These are phyloP conservation scores for Penicillium robsamsonii DNA, from an alignment of 495 filamentous ascomycete genomes.

Conservation along the genomic window DNA sequence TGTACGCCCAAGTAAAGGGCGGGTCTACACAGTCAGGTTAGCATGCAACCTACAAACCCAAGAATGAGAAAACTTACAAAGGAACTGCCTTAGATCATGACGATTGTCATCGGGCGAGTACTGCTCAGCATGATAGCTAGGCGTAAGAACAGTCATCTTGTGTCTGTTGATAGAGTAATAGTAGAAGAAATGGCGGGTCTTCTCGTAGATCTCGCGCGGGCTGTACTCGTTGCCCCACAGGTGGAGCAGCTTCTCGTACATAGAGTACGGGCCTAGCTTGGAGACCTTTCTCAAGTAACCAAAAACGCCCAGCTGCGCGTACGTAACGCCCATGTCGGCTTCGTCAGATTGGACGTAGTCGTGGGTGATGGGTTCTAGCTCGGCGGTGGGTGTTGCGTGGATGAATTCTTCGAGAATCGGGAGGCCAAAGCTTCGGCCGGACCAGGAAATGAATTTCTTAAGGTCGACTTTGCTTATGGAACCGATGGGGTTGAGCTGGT, in stretches of 20 bases:
- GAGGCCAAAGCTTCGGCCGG: conserved; percentile 58
- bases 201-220: conserved; percentile 52
- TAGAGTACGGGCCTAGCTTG: conserved; percentile 70
- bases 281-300: conserved; percentile 65
- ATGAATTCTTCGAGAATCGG: conserved; percentile 75
- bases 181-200: conserved; percentile 49
- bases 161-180: conserved; percentile 57
- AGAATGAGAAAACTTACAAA: conserved; percentile 20
- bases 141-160: conserved; percentile 67
- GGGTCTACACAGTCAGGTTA: conserved; percentile 25
- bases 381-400: conserved; percentile 73
- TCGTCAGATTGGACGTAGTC: conserved; percentile 58
- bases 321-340: conserved; percentile 69
- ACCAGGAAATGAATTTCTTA: conserved; percentile 73
- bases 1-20: conserved; percentile 41
- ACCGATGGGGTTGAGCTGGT: conserved; percentile 65
- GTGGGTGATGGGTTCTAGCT: conserved; percentile 76
- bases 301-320: conserved; percentile 55
- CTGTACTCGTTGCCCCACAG: conserved; percentile 59
- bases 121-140: conserved; percentile 53
- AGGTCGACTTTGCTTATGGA: conserved; percentile 72
- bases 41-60: not conserved
- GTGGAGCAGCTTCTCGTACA: conserved; percentile 68
- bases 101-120: conserved; percentile 67
- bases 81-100: conserved; percentile 65